Conservation (phyloP, 768 basidiomycete genomes). For the Pholiota conissans region DNA sequence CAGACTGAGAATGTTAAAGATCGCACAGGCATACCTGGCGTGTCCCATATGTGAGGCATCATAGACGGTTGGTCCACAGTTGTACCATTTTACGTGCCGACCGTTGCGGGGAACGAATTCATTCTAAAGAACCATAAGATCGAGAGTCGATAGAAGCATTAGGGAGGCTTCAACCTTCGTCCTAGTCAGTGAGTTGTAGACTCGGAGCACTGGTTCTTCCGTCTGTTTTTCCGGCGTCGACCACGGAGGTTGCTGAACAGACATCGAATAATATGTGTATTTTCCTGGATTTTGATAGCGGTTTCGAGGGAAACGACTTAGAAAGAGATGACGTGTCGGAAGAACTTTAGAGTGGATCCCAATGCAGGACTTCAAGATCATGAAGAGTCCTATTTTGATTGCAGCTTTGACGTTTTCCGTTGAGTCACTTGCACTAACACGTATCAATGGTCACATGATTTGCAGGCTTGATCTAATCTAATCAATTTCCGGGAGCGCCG, state of each 20-base stretch:
- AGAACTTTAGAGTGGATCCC: constrained; percentile 17
- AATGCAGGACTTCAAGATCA: constrained; percentile 25
- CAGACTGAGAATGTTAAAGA: constrained; percentile 3
- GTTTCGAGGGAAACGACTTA: neutral
- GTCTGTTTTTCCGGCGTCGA: constrained; percentile 38
- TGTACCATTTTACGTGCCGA: constrained; percentile 93
- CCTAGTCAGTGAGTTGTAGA: constrained; percentile 93
- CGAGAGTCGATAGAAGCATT: constrained; percentile 15
- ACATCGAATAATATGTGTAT: constrained; percentile 38
- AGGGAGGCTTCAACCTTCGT: constrained; percentile 62
- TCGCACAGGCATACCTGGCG: constrained; percentile 64
- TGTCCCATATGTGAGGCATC: constrained; percentile 99
- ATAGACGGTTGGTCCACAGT: constrained; percentile 98
- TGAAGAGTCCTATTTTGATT: constrained; percentile 12
- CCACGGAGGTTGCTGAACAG: constrained; percentile 66
- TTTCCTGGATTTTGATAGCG: constrained; percentile 6
- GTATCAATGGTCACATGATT: constrained; percentile 14
- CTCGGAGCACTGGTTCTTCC: constrained; percentile 67
- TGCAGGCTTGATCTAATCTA: neutral
- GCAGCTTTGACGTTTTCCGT: constrained; percentile 9
- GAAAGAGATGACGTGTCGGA: constrained; percentile 14
- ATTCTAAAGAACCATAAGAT: constrained; percentile 45
- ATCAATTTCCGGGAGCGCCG: neutral
- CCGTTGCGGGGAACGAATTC: constrained; percentile 73
- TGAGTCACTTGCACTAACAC: constrained; percentile 7